Evolutionary conservation across 2,329 filamentous ascomycete species (phyloP).

Genomic region (Ophiostoma sp.): DNA sequence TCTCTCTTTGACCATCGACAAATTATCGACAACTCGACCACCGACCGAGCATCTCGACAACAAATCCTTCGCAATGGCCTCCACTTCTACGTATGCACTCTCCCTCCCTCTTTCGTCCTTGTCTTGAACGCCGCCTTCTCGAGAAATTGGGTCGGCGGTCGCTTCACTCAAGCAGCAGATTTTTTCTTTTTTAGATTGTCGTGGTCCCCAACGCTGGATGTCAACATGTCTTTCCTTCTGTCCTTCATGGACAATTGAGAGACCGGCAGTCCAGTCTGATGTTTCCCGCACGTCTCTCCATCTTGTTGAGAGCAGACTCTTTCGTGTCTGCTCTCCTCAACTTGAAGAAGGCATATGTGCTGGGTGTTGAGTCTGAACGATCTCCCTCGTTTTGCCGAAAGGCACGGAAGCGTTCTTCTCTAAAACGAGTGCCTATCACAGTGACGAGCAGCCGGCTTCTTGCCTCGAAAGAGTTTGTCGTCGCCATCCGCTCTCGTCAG

Average conservation of each 20-base stretch:
- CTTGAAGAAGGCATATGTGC: conserved; percentile 57
- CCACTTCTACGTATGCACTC: conserved; percentile 29
- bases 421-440: conserved; percentile 67
- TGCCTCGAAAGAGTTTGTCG: neutral
- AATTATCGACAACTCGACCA: conserved; percentile 10
- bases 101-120: conserved; percentile 9
- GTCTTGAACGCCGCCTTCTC: neutral
- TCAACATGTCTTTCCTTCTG: neutral
- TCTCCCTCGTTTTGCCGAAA: conserved; percentile 1
- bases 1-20: conserved; percentile 19
- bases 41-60: conserved; percentile 20
- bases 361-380: conserved; percentile 80
- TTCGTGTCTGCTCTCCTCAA: conserved; percentile 41
- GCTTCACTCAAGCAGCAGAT: conserved; percentile 20
- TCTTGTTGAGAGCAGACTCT: conserved; percentile 43
- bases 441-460: conserved; percentile 34
- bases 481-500: neutral
- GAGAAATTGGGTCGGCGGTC: neutral
- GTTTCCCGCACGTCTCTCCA: conserved; percentile 65
- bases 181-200: conserved; percentile 68
- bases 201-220: conserved; percentile 74
- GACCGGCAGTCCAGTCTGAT: conserved; percentile 71
- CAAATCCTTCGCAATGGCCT: conserved; percentile 26
- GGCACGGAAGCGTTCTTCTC: conserved; percentile 63
- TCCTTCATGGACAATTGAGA: neutral